Conservation (phyloP, 1,284 basidiomycete species). For the Apiotrichum gracile region DNA sequence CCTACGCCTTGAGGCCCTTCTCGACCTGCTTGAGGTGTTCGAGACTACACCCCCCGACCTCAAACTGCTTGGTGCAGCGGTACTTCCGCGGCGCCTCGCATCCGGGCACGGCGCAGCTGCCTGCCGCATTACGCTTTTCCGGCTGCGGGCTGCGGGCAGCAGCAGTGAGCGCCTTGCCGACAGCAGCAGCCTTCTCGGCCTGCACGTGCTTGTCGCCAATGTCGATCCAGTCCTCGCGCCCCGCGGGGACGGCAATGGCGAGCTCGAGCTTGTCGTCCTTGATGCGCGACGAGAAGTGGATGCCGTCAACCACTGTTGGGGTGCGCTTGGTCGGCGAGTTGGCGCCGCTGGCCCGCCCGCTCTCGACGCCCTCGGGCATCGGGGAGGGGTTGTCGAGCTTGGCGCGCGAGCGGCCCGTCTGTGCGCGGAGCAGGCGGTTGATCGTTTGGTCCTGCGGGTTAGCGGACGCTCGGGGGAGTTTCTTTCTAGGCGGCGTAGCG, state of each 20-base stretch:
- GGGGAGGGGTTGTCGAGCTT: constrained; percentile 56
- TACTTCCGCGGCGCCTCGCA: constrained; percentile 54
- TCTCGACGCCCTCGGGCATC: constrained; percentile 24
- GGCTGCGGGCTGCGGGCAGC: background rate
- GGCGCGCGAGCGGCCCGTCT: constrained; percentile 59
- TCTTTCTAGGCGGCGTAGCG: background rate
- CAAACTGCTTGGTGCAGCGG: constrained; percentile 52
- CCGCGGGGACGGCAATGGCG: constrained; percentile 24
- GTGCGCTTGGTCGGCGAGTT: constrained; percentile 8
- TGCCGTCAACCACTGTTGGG: constrained; percentile 1
- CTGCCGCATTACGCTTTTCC: background rate
- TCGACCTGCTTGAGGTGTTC: constrained; percentile 44
- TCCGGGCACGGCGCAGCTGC: constrained; percentile 50
- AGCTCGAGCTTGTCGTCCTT: constrained; percentile 16
- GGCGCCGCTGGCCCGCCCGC: constrained; percentile 1
- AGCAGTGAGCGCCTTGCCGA: background rate
- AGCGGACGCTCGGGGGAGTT: background rate
- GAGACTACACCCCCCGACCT: constrained; percentile 56
- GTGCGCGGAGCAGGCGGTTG: constrained; percentile 82
- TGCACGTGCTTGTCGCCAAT: background rate
- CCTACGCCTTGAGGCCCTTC: constrained; percentile 3
- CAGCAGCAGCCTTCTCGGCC: too few species aligned
- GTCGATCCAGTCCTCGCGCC: constrained; percentile 22
- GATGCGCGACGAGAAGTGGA: constrained; percentile 10
- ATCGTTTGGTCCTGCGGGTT: constrained; percentile 62